These are phyloP conservation scores for Fusarium sp. DNA, from an alignment of 2,329 filamentous ascomycete species.

Conservation along the genomic window DNA sequence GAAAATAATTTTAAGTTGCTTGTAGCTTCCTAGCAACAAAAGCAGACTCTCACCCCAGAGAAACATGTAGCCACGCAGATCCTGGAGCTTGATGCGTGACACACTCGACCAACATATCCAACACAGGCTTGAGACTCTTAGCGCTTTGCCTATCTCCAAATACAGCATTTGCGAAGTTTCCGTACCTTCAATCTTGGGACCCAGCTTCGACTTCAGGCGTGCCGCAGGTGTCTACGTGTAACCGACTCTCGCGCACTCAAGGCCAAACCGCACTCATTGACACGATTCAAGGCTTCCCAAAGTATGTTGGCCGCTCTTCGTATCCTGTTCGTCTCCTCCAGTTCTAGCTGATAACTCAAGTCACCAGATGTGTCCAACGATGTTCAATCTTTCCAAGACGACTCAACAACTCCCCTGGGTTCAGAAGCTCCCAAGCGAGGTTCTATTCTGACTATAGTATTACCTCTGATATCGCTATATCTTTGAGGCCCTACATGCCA, in stretches of 20 bases:
- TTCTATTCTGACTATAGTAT: constrained; percentile 14
- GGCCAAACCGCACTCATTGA: background rate
- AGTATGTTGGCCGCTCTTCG: background rate
- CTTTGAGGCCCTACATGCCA: constrained; percentile 5
- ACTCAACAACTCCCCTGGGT: constrained; percentile 21
- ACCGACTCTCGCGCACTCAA: no score
- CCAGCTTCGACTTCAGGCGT: background rate
- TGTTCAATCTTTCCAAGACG: constrained; percentile 30
- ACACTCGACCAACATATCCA: background rate
- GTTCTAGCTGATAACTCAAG: background rate
- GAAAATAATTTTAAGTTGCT: accelerated
- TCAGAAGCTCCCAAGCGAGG: constrained; percentile 15
- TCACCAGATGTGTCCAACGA: constrained; percentile 32
- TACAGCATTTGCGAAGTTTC: no score
- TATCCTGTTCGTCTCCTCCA: background rate
- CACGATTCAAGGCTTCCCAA: background rate
- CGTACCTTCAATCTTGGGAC: background rate
- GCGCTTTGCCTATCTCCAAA: no score
- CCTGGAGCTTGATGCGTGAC: background rate
- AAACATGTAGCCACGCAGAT: background rate
- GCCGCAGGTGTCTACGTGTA: background rate
- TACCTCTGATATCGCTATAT: constrained; percentile 7
- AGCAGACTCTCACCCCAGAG: background rate
- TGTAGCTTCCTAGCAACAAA: background rate
- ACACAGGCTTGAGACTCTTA: background rate